Percentiles rank a stretch among this genome's conserved stretches.
phyloP scores from a whole-genome alignment of 2,329 filamentous ascomycete genomes.

The Alternaria atra region DNA sequence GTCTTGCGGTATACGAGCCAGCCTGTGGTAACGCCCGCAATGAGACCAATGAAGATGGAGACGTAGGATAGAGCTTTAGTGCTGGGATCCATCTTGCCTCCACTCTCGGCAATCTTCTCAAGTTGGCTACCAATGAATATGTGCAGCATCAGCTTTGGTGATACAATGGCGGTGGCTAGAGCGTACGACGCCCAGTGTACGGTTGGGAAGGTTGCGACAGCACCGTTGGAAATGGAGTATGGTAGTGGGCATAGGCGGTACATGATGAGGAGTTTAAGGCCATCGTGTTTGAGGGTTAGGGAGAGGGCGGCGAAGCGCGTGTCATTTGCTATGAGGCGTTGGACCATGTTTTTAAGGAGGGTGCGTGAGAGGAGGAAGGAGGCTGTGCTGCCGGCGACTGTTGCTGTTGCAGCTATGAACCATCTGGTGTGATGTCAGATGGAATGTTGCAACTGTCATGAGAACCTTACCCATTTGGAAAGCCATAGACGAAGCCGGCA shows the following conservation, averaged over 20 bases:
- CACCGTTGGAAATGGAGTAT: conserved; percentile 92
- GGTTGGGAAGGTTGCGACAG: conserved; percentile 90
- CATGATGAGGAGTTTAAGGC: conserved; percentile 86
- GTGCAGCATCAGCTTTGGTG: conserved; percentile 88
- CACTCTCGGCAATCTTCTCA: conserved; percentile 81
- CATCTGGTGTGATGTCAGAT: conserved; percentile 65
- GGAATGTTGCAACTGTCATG: conserved; percentile 22
- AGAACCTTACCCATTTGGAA: conserved; percentile 71
- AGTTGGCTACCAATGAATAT: conserved; percentile 90
- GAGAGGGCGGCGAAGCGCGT: conserved; percentile 87
- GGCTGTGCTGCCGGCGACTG: conserved; percentile 77
- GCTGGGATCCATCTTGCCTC: conserved; percentile 79
- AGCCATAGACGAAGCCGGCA: conserved; percentile 75
- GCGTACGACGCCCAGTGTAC: conserved; percentile 80
- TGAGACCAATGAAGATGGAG: conserved; percentile 76
- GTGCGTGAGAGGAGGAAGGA: conserved; percentile 85
- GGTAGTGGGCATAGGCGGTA: conserved; percentile 92
- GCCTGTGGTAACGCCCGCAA: conserved; percentile 78
- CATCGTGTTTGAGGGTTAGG: conserved; percentile 88
- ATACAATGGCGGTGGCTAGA: conserved; percentile 80
- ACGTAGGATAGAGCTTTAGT: conserved; percentile 86
- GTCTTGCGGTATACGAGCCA: conserved; percentile 81
- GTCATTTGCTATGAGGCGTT: conserved; percentile 81
- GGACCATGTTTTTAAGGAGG: conserved; percentile 79
- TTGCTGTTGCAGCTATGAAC: conserved; percentile 82